Evolutionary conservation across 306 rosid genomes (phyloP).

Genomic region (Dryas octopetala): DNA sequence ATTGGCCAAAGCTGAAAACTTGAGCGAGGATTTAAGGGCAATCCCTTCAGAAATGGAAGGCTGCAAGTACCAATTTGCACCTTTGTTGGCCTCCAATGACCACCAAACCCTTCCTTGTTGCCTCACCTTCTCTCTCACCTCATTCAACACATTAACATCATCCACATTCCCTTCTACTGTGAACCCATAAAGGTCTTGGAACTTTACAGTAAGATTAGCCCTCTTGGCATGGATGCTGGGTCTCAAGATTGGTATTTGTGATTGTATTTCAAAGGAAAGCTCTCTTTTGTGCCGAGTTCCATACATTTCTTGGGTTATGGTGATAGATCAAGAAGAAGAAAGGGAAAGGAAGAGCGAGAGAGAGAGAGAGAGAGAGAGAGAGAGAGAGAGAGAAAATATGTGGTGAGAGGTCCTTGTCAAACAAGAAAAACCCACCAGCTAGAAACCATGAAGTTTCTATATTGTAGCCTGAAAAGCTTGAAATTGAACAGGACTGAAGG

Average conservation of each 20-base stretch:
- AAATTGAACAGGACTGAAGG: constrained; percentile 25
- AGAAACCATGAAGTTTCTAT: constrained; percentile 46
- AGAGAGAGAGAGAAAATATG: constrained; percentile 11
- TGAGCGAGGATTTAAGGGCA: constrained; percentile 78
- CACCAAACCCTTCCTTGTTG: constrained; percentile 96
- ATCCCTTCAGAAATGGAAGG: constrained; percentile 70
- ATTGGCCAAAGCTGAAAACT: constrained; percentile 72
- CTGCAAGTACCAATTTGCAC: constrained; percentile 91
- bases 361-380: not conserved
- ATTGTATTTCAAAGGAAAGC: constrained; percentile 79
- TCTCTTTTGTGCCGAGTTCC: constrained; percentile 82
- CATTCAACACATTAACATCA: constrained; percentile 94
- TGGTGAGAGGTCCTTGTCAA: constrained; percentile 37
- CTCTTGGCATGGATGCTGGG: constrained; percentile 92
- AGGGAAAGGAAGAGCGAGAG: constrained; percentile 8
- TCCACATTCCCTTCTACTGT: constrained; percentile 99
- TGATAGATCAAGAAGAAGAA: constrained; percentile 39
- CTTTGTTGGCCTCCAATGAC: constrained; percentile 95
- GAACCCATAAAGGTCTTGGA: constrained; percentile 95
- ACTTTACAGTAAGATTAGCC: constrained; percentile 90
- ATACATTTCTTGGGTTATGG: constrained; percentile 46
- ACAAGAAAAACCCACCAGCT: constrained; percentile 37
- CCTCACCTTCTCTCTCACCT: constrained; percentile 95
- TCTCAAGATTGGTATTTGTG: constrained; percentile 77
- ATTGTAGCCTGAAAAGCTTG: constrained; percentile 27